Base-by-base conservation (phyloP, 2,329 filamentous ascomycete genomes). In the Fusarium newnesense region DNA sequence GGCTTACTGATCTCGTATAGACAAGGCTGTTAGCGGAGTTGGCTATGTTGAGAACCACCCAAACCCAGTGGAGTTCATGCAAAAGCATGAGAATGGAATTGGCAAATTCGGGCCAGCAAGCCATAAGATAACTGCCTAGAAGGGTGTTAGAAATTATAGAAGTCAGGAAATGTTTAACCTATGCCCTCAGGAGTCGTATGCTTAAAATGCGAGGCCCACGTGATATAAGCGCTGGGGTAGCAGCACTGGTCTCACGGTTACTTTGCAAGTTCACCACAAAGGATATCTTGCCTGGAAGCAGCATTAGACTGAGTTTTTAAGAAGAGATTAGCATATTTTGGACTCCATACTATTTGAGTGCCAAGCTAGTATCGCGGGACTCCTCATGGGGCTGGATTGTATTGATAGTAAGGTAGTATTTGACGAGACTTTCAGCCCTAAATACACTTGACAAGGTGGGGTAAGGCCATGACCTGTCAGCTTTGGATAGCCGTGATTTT, bases 1-100 rank as follows among this genome's bases (percentile, higher is more conserved):
- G 9, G n/a, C 16, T 24, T 4, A 50, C 11, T 18, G 10, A 19
- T 18, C 10, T 9, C n/a, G 13, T 11, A 36, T 18, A 57, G 39
- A 44, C 1, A 61, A 61, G 30, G 28, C 49, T 9, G 49, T 44
- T 3, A 54, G 49, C 19, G 49, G 59, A 30, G 37, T 56, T 44
- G 49, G 59, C 7, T 61, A 61, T 18, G 39, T 61, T 9, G 59
- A 40, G 19, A 39, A 61, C 2, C 59, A 61, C 8, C 49, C 57
- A 19, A 40, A 57, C 49, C 46, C 36, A 1, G 24, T 54, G 7
- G 59, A 61, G 30, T 24, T 36, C 16, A 40, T 28, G 36, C 36
- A 63, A 11, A 60, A 19, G 19, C 12, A 47, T 11, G 42, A 63
- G 34, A 47, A 32, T n/a, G 42, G 36, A 5, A 63, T 59, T 36